phyloP scores from a whole-genome alignment of 495 filamentous ascomycete genomes.

The Penicillium longicatenatum region DNA sequence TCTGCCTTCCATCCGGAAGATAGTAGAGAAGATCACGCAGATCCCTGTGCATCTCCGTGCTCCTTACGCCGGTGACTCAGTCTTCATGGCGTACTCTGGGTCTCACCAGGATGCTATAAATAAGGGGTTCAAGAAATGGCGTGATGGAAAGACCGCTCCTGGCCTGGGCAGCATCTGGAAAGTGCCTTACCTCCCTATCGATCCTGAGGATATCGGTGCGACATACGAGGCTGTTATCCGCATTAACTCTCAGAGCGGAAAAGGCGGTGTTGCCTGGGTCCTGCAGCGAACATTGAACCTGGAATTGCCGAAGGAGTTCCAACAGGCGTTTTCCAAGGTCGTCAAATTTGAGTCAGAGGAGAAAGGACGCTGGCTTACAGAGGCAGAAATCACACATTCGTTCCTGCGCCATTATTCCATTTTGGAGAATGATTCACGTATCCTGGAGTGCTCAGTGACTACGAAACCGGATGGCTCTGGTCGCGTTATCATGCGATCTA shows the following conservation, averaged over 20 bases:
- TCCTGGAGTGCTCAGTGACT: not conserved
- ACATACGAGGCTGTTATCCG: constrained; percentile 90
- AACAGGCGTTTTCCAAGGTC: constrained; percentile 6
- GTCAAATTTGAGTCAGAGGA: constrained; percentile 8
- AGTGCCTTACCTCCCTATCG: constrained; percentile 83
- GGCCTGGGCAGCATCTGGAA: constrained; percentile 36
- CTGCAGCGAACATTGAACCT: constrained; percentile 66
- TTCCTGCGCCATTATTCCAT: constrained; percentile 8
- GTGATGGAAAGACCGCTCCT: not conserved
- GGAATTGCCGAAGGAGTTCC: constrained; percentile 58
- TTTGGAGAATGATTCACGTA: constrained; percentile 6
- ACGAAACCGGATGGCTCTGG: not conserved
- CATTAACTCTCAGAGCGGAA: constrained; percentile 86
- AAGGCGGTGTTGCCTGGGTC: constrained; percentile 79
- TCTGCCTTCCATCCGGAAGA: constrained; percentile 70
- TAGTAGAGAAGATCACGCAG: constrained; percentile 81
- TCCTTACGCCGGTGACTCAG: constrained; percentile 80
- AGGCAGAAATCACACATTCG: constrained; percentile 5
- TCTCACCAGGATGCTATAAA: constrained; percentile 92
- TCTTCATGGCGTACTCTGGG: constrained; percentile 83
- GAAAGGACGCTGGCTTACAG: constrained; percentile 2
- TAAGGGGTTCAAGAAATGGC: constrained; percentile 68
- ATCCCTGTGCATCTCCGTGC: constrained; percentile 79
- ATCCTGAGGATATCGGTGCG: constrained; percentile 81
- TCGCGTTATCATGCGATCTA: not conserved